These are phyloP conservation scores for Phoma sp. DNA, from an alignment of 2,329 filamentous ascomycete genomes.

Conservation along the genomic window DNA sequence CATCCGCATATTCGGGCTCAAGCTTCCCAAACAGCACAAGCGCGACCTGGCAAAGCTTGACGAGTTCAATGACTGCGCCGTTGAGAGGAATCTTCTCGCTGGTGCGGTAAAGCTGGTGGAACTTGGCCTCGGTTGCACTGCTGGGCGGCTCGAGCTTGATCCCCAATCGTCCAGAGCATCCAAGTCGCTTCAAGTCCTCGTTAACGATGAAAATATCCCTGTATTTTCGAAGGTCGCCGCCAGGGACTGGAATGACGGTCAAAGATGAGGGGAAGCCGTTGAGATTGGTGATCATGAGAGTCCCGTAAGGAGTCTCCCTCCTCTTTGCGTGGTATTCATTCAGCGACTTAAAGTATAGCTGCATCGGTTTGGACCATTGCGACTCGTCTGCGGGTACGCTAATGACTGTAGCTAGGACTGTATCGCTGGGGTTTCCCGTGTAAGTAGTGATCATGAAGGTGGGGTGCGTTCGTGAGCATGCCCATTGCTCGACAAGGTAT, in stretches of 20 bases:
- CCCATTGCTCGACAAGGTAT: constrained; percentile 97
- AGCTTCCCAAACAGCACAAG: constrained; percentile 87
- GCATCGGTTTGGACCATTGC: constrained; percentile 78
- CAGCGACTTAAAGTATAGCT: constrained; percentile 84
- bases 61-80: constrained; percentile 81
- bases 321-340: constrained; percentile 83
- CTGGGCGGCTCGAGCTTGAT: constrained; percentile 80
- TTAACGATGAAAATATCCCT: constrained; percentile 89
- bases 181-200: constrained; percentile 88
- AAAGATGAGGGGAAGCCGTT: constrained; percentile 90
- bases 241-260: constrained; percentile 88
- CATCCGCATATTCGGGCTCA: constrained; percentile 87
- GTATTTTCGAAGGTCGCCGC: constrained; percentile 81
- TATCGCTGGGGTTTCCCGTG: constrained; percentile 82
- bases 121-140: constrained; percentile 85
- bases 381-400: constrained; percentile 80
- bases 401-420: constrained; percentile 78
- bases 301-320: constrained; percentile 81
- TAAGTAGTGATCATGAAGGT: constrained; percentile 93
- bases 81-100: constrained; percentile 81
- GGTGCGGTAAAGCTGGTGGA: constrained; percentile 86
- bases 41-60: constrained; percentile 89
- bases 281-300: constrained; percentile 91
- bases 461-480: constrained; percentile 86
- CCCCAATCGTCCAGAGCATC: constrained; percentile 88